Base-by-base conservation (phyloP, 2,329 filamentous ascomycete species). In the Plectosphaerella cucumerina region DNA sequence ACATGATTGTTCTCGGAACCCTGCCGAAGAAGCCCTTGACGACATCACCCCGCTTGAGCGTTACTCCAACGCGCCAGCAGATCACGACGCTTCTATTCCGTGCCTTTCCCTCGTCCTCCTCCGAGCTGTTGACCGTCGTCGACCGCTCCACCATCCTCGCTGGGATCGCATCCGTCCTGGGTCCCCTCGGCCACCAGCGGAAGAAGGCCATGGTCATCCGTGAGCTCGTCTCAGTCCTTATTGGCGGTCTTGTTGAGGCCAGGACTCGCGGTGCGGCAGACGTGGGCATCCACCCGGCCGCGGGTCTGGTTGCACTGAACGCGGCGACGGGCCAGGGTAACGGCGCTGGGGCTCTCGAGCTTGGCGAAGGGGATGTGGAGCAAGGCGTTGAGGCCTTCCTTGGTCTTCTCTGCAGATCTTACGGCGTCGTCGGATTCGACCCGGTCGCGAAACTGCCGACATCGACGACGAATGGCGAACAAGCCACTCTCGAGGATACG, bases 191-290 rank as follows among this genome's bases (percentile, higher is more conserved):
- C 1, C 81, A 93, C 53, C 84, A 91, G 53, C 82, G 94, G 51
- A 97, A 97, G 70, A 96, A 95, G 68, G 91, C 89, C 5, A 87
- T 97, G 71, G 84, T 97, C 1, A 80, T 96, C 60, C 86, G 89
- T 59, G 91, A 97, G 62, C 78, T 97, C 47, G 80, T 99, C 9
- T 86, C 85, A 4, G 85, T 91, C 15, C 76, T 97, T 39, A 89
- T 95, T 48, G 86, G 86, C 33, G 91, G 89, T 3, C 77, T 99
- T 9, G 86, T 96, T 5, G 90, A 97, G 68, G 94, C 94, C 15
- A 82, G 94, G 37, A 97, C 95, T 44, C 81, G 93, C 45, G 93
- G 93, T 31, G 94, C 94, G 39, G 92, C 94, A n/a, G 94, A 97
- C 64, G 89, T 94, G 62, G 94, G 93, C 4, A 90, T 99, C 34